Percentiles rank a stretch among this genome's conserved stretches.
Evolutionary conservation across 164 flowering plant species (phyloP).

Genomic region (Aristolochia californica): DNA sequence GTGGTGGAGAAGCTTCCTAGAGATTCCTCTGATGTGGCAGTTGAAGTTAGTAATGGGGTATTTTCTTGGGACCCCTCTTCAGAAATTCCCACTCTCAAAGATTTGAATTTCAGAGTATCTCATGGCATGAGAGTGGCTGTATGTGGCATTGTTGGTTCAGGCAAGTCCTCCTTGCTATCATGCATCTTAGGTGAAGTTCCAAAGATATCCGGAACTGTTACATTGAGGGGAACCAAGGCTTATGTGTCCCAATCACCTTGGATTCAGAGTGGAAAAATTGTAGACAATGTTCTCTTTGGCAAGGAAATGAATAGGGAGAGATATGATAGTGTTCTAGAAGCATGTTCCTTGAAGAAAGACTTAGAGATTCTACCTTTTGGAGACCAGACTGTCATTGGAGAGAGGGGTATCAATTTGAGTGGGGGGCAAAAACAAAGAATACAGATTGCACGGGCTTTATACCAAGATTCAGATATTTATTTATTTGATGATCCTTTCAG

Average conservation of each 20-base stretch:
- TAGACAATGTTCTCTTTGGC: constrained; percentile 81
- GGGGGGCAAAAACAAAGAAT: constrained; percentile 92
- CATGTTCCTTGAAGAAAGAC: constrained; percentile 72
- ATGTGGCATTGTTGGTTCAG: constrained; percentile 56
- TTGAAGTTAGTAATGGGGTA: constrained; percentile 43
- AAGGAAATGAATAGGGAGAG: constrained; percentile 55
- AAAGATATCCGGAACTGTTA: constrained; percentile 29
- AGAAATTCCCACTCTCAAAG: constrained; percentile 24
- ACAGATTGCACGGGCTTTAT: constrained; percentile 82
- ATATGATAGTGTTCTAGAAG: constrained; percentile 64
- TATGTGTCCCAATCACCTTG: constrained; percentile 88
- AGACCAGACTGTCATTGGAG: constrained; percentile 80
- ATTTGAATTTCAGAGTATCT: constrained; percentile 26
- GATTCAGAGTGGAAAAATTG: constrained; percentile 84
- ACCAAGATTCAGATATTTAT: constrained; percentile 81
- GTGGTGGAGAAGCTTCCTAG: constrained; percentile 33
- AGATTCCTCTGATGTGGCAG: constrained; percentile 32
- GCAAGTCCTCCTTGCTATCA: constrained; percentile 52
- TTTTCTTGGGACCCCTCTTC: constrained; percentile 20
- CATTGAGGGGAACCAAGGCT: constrained; percentile 54
- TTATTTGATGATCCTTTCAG: constrained; percentile 89
- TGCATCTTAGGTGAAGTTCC: constrained; percentile 51
- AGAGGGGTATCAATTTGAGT: constrained; percentile 85
- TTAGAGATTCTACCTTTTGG: constrained; percentile 66
- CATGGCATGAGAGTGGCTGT: constrained; percentile 47